A percentile compares a stretch with the other conserved stretches of the same genome.
Evolutionary conservation across 2,329 filamentous ascomycete genomes (phyloP).

Genomic region (Verruconis gallopava): DNA sequence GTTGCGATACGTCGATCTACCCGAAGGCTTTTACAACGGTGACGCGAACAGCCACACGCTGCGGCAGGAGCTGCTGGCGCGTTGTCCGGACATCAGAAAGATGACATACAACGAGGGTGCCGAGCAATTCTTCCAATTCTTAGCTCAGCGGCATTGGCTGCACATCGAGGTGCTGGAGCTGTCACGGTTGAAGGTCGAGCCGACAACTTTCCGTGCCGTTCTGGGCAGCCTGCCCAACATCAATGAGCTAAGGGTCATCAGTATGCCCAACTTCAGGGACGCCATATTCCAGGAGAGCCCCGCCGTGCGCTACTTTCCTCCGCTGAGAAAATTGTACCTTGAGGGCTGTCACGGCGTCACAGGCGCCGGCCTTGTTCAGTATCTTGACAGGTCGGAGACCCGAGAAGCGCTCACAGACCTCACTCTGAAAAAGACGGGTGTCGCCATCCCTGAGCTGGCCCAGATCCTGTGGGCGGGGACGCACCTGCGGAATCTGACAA

Average conservation of each 20-base stretch:
- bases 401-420: constrained; percentile 52
- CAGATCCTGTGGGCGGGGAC: constrained; percentile 46
- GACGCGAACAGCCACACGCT: constrained; percentile 63
- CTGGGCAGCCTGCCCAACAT: constrained; percentile 55
- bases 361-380: constrained; percentile 53
- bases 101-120: constrained; percentile 75
- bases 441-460: constrained; percentile 50
- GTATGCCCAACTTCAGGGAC: constrained; percentile 60
- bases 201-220: constrained; percentile 55
- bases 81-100: constrained; percentile 73
- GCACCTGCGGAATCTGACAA: constrained; percentile 44
- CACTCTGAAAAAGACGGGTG: constrained; percentile 57
- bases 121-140: constrained; percentile 60
- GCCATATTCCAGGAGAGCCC: constrained; percentile 57
- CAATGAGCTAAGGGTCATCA: constrained; percentile 60
- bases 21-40: constrained; percentile 74
- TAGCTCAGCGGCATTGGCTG: constrained; percentile 56
- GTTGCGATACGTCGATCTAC: constrained; percentile 78
- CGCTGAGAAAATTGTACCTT: constrained; percentile 60
- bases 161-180: constrained; percentile 63
- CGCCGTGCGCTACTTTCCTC: constrained; percentile 57
- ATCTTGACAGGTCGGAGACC: constrained; percentile 50
- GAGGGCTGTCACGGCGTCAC: constrained; percentile 61
- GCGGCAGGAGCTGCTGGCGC: constrained; percentile 69
- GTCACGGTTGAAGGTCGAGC: constrained; percentile 54